A percentile compares a stretch with the other conserved stretches of the same genome.
Conservation (phyloP, 2,329 filamentous ascomycete genomes). For the Talaromyces sp. region DNA sequence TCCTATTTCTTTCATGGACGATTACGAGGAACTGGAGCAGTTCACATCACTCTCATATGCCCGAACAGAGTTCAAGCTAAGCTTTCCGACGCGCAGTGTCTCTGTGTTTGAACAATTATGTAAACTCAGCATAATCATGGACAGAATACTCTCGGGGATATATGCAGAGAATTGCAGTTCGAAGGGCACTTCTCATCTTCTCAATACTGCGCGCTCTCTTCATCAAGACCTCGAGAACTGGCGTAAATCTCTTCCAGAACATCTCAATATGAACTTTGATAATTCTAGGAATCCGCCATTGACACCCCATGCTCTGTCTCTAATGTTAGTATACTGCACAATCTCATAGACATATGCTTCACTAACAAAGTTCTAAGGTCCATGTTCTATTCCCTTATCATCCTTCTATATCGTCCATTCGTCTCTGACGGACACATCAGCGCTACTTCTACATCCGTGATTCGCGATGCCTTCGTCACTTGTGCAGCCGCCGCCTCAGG, state of each 20-base stretch:
- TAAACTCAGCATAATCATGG: constrained; percentile 8
- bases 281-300: neutral
- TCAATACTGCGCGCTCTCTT: constrained; percentile 1
- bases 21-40: constrained; percentile 13
- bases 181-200: neutral
- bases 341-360: neutral
- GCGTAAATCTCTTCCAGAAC: constrained; percentile 6
- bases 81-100: constrained; percentile 6
- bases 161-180: constrained; percentile 8
- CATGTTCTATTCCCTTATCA: constrained; percentile 16
- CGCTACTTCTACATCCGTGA: constrained; percentile 15
- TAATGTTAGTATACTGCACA: neutral
- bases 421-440: constrained; percentile 12
- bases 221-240: constrained; percentile 2
- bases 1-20: constrained; percentile 10
- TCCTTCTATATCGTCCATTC: constrained; percentile 19
- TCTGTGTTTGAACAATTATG: constrained; percentile 11
- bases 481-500: constrained; percentile 32
- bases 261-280: neutral
- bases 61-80: neutral
- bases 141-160: constrained; percentile 9
- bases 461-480: constrained; percentile 26
- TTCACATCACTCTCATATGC: constrained; percentile 5
- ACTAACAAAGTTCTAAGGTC: neutral
- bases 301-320: constrained; percentile 7